Percentiles rank a stretch among this genome's conserved stretches.
These are phyloP conservation scores for Beauveria caledonica DNA, from an alignment of 2,329 filamentous ascomycete genomes.

Conservation along the genomic window DNA sequence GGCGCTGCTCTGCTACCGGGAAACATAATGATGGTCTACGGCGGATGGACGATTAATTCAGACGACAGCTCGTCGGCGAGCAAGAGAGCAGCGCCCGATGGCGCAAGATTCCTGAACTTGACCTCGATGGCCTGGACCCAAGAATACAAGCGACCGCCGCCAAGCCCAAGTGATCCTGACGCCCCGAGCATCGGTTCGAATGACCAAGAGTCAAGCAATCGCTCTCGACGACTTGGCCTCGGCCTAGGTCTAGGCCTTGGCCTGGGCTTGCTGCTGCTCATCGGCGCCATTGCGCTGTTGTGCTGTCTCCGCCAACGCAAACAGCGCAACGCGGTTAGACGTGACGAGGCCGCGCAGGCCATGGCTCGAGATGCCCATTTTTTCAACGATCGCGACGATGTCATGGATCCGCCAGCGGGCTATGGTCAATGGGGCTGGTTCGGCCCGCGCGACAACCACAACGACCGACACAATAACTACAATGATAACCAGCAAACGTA, in stretches of 20 bases:
- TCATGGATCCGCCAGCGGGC: conserved; percentile 28
- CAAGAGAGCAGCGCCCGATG: conserved; percentile 15
- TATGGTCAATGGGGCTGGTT: conserved; percentile 13
- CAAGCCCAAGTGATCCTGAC: conserved; percentile 11
- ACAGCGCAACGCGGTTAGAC: conserved; percentile 26
- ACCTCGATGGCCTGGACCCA: conserved; percentile 47
- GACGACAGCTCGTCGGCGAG: conserved; percentile 23
- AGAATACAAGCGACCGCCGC: conserved; percentile 39
- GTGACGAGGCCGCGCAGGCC: conserved; percentile 38
- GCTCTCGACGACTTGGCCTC: conserved; percentile 38
- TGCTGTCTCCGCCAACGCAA: conserved; percentile 39
- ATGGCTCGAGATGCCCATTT: conserved; percentile 41
- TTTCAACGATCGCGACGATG: conserved; percentile 38
- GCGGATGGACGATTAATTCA: conserved; percentile 44
- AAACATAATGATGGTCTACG: conserved; percentile 61
- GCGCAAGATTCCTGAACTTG: conserved; percentile 46
- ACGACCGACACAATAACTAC: background rate
- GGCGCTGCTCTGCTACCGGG: conserved; percentile 55
- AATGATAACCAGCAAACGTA: background rate
- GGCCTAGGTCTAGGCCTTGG: conserved; percentile 60
- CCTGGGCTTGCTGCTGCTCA: conserved; percentile 39
- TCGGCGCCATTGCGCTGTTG: conserved; percentile 37
- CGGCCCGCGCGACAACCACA: conserved; percentile 23
- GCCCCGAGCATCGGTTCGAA: conserved; percentile 18
- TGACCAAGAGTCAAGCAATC: conserved; percentile 13